Conservation (phyloP, 2,329 filamentous ascomycete species). For the Chrysoporthe puriensis region DNA sequence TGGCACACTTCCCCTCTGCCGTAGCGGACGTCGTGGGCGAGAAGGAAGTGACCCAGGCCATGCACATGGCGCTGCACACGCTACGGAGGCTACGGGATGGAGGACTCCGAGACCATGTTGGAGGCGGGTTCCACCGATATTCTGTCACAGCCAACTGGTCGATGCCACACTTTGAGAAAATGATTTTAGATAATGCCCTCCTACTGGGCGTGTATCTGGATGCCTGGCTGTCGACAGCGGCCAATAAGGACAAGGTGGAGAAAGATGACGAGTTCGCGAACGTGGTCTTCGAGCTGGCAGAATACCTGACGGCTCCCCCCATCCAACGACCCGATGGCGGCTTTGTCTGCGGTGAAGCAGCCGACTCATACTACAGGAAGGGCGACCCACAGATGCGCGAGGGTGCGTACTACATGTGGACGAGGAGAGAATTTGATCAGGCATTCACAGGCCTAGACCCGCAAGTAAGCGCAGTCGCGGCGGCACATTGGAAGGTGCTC, state of each 20-base stretch:
- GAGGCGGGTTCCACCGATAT: conserved; percentile 69
- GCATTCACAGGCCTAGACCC: conserved; percentile 64
- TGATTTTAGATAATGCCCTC: conserved; percentile 90
- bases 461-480: conserved; percentile 72
- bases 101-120: conserved; percentile 59
- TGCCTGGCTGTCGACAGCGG: conserved; percentile 68
- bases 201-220: conserved; percentile 84
- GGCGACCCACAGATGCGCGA: conserved; percentile 82
- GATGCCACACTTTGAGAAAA: conserved; percentile 95
- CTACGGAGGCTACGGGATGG: conserved; percentile 71
- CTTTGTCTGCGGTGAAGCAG: conserved; percentile 87
- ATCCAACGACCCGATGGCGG: conserved; percentile 71
- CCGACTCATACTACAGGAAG: conserved; percentile 77
- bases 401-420: conserved; percentile 95
- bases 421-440: conserved; percentile 79
- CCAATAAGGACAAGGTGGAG: conserved; percentile 36
- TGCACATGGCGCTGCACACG: conserved; percentile 79
- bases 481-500: conserved; percentile 82
- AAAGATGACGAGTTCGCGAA: conserved; percentile 73
- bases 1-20: conserved; percentile 70
- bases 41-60: conserved; percentile 73
- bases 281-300: conserved; percentile 78
- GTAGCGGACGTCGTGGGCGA: conserved; percentile 88
- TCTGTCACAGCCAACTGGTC: conserved; percentile 93
- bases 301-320: conserved; percentile 78